A percentile compares a stretch with the other conserved stretches of the same genome.
Conservation (phyloP, 805 yeast species). For the Metschnikowia vanudenii region DNA sequence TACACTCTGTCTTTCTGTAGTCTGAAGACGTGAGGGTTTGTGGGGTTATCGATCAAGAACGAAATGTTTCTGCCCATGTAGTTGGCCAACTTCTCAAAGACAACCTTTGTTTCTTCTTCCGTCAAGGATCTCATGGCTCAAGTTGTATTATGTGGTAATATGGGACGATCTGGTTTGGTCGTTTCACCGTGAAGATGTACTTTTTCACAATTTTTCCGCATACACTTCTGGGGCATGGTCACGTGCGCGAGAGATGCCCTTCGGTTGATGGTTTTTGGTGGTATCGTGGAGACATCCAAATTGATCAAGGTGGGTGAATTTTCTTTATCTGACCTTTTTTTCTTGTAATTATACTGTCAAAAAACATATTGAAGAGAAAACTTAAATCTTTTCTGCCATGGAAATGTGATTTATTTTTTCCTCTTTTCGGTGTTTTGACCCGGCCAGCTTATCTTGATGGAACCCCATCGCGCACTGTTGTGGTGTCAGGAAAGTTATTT, state of each 20-base stretch:
- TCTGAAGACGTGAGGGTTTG: conserved; percentile 91
- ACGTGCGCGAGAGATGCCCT: conserved; percentile 13
- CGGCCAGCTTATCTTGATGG: no score
- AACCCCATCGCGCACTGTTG: no score
- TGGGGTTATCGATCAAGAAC: conserved; percentile 76
- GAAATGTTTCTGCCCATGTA: conserved; percentile 96
- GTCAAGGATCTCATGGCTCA: conserved; percentile 83
- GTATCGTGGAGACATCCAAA: no score
- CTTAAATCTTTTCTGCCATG: no score
- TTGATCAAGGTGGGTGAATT: no score
- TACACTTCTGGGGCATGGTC: conserved; percentile 5
- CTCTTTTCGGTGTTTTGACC: no score
- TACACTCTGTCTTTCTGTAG: conserved; percentile 95
- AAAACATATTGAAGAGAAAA: no score
- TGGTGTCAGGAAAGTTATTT: no score
- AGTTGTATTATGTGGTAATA: neutral
- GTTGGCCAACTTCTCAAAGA: conserved; percentile 93
- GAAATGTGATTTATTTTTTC: no score
- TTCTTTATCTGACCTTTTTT: no score
- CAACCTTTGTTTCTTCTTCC: conserved; percentile 94
- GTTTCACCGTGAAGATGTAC: neutral
- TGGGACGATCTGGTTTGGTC: neutral
- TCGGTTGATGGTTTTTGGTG: neutral
- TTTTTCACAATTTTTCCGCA: conserved; percentile 8
- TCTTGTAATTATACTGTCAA: no score